phyloP scores from a whole-genome alignment of 2,329 filamentous ascomycete species.

The Scortechinia acanthostroma region DNA sequence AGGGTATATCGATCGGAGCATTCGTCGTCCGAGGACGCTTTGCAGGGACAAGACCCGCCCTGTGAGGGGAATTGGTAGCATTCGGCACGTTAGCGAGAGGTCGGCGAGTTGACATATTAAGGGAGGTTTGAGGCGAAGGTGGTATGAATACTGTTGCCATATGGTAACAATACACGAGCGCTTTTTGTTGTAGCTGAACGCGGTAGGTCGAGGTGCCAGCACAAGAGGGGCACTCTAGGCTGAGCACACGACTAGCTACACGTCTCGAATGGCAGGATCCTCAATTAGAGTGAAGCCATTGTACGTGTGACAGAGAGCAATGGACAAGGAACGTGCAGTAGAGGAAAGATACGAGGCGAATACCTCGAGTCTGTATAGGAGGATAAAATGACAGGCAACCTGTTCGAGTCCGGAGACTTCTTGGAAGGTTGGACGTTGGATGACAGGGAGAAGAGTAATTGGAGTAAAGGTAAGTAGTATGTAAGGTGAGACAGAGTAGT shows the following conservation, averaged over 20 bases:
- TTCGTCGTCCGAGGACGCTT: not conserved
- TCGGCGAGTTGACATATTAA: not conserved
- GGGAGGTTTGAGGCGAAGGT: not conserved
- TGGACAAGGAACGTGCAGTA: not conserved
- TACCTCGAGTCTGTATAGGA: too few relatives aligned
- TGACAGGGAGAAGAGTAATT: not conserved
- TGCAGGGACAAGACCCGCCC: not conserved
- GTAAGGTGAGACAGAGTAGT: too few relatives aligned
- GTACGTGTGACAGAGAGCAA: not conserved
- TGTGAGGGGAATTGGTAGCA: not conserved
- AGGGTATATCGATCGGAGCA: not conserved
- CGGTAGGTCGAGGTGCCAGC: not conserved
- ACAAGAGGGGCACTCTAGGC: not conserved
- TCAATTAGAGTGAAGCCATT: too few relatives aligned
- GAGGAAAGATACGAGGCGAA: constrained; percentile 1
- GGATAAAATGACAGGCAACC: too few relatives aligned
- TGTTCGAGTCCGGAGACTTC: too few relatives aligned
- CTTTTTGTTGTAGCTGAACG: not conserved
- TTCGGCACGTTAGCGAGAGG: constrained; percentile 2
- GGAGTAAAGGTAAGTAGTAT: not conserved
- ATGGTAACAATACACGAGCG: not conserved
- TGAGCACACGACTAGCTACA: constrained; percentile 1
- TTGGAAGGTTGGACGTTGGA: too few relatives aligned
- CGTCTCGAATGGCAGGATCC: not conserved
- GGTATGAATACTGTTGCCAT: constrained; percentile 2